Base-by-base conservation (phyloP, 1,284 basidiomycete species). In the Porodaedalea pini region DNA sequence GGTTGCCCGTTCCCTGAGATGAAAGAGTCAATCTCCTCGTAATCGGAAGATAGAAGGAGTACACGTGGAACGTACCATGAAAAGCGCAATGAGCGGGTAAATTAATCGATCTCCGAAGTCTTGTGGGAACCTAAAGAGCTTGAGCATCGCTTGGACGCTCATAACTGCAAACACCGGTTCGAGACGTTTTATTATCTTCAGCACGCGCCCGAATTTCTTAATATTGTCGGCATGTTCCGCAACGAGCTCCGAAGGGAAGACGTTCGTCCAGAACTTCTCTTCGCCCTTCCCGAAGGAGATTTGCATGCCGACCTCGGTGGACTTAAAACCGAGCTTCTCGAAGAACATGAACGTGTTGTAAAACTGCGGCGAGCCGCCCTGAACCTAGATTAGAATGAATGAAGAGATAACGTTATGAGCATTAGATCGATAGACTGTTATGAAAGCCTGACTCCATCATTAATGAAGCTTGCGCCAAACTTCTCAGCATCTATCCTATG, bases 211-310 rank as follows among this genome's bases (percentile, higher is more conserved):
- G 67, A 87, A 86, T 53, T 80, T 80, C 66, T 74, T 77, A 66
- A 86, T 86, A 59, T 86, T 82, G 21, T 65, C 57, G 60, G 70
- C 65, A 73, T 70, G 72, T 61, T 77, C 74, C 45, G 81, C 72
- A 19, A 76, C 74, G 19, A 85, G 73, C 40, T 75, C 65, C 43
- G 81, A 81, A 3, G 84, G 83, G 67, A 83, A 86, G 54, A 84
- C 75, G 64, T 86, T 86, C 54, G 79, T 78, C 84, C 83, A 88
- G 65, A 86, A 86, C n/a, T 70, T 67, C 61, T 75, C 73, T 55
- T 73, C 75, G 55, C 77, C 82, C 59, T 81, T 80, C 40, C 83
- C 82, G 65, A 86, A 86, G 51, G 79, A 81, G 21, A 85, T 82
- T 66, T 85, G 82, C 69, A 86, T 78, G 31, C 77, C 81, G 47